A percentile compares a stretch with the other conserved stretches of the same genome.
These are phyloP conservation scores for Uromyces viciae-fabae DNA, from an alignment of 1,284 basidiomycete species.

Conservation along the genomic window DNA sequence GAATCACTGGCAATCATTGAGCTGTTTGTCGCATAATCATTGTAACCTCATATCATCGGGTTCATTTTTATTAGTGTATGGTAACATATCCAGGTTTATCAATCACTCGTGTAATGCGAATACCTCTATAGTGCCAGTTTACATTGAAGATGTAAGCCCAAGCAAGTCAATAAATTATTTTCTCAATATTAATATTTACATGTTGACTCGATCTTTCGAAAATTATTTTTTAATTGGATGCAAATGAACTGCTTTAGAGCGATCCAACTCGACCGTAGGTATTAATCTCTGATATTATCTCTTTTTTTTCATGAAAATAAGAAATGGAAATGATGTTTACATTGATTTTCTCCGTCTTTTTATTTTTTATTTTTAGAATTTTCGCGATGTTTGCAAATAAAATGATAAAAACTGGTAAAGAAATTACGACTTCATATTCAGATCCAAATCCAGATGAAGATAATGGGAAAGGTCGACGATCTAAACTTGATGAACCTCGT, in stretches of 20 bases:
- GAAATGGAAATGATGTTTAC: not conserved
- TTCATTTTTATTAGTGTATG: conserved; percentile 10
- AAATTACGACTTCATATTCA: conserved; percentile 37
- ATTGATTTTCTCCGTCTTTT: not conserved
- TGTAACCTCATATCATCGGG: not conserved
- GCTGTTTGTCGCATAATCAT: too few relatives aligned
- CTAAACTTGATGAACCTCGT: not conserved
- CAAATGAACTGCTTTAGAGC: conserved; percentile 7
- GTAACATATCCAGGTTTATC: conserved; percentile 33
- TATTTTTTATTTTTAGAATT: too few relatives aligned
- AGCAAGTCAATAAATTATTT: not conserved
- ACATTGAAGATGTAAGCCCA: conserved; percentile 38
- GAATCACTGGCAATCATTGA: too few relatives aligned
- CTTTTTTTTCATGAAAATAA: not conserved
- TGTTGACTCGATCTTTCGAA: not conserved
- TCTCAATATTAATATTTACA: not conserved
- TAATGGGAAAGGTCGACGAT: too few relatives aligned
- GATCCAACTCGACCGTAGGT: conserved; percentile 38
- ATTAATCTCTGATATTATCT: not conserved
- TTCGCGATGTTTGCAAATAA: conserved; percentile 44
- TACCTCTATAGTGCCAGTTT: conserved; percentile 31
- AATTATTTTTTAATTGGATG: not conserved
- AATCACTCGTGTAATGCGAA: conserved; percentile 41
- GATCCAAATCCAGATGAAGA: conserved; percentile 21
- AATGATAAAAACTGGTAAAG: conserved; percentile 15